phyloP scores from a whole-genome alignment of 345 rosid genomes.

The Aurinia saxatilis region DNA sequence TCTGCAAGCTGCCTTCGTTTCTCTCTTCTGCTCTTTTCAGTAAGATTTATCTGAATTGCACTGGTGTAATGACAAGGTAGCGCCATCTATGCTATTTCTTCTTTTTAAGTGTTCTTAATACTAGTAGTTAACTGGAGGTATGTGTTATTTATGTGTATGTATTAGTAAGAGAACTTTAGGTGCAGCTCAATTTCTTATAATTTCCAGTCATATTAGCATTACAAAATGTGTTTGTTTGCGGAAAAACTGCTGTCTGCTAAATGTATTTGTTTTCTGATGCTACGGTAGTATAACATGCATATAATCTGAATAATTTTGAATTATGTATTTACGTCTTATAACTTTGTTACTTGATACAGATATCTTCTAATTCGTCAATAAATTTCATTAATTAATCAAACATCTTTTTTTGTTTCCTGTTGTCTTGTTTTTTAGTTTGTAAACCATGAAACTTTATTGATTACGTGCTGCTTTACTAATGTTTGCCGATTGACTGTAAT shows the following conservation, averaged over 20 bases:
- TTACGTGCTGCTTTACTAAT: neutral
- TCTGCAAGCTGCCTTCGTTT: constrained; percentile 77
- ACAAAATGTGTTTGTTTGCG: no score
- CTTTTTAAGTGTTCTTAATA: neutral
- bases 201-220: no score
- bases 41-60: constrained; percentile 45
- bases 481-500: neutral
- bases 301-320: no score
- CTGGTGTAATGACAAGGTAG: constrained; percentile 63
- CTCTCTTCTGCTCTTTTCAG: constrained; percentile 52
- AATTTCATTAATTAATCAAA: no score
- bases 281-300: no score
- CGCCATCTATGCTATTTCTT: constrained; percentile 1
- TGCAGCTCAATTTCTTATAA: neutral
- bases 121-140: neutral
- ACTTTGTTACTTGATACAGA: no score
- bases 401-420: no score
- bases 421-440: neutral
- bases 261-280: no score
- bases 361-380: neutral
- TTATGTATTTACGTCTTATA: no score
- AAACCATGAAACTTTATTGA: neutral
- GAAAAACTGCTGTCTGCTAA: no score
- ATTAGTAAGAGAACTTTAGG: neutral
- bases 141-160: neutral